A percentile compares a stretch with the other conserved stretches of the same genome.
These are phyloP conservation scores for Kazachstania martiniae DNA, from an alignment of 805 yeast species.

Conservation along the genomic window DNA sequence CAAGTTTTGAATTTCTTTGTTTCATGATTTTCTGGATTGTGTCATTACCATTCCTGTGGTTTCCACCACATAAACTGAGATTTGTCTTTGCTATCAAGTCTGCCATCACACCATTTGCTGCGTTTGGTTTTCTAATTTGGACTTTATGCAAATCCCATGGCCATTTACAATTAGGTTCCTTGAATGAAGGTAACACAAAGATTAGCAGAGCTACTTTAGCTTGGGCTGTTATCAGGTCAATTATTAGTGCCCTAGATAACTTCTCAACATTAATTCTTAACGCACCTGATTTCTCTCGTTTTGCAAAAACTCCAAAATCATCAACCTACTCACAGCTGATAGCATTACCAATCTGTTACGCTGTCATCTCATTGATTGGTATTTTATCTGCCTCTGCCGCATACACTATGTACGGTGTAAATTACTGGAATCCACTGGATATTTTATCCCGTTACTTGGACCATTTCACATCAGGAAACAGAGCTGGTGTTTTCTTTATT, in stretches of 20 bases:
- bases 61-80: slow-evolving; percentile 73
- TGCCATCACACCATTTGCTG: slow-evolving; percentile 69
- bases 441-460: slow-evolving; percentile 57
- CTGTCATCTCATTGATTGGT: slow-evolving; percentile 76
- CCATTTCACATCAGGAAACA: slow-evolving; percentile 39
- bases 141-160: slow-evolving; percentile 72
- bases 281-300: slow-evolving; percentile 84
- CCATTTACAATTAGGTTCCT: slow-evolving; percentile 25
- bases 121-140: slow-evolving; percentile 78
- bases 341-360: slow-evolving; percentile 68
- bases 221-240: slow-evolving; percentile 74
- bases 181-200: slow-evolving; percentile 8
- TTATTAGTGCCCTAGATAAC: slow-evolving; percentile 75
- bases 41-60: slow-evolving; percentile 71
- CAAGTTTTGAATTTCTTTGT: slow-evolving; percentile 60
- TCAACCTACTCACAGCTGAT: slow-evolving; percentile 48
- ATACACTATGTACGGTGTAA: slow-evolving; percentile 49
- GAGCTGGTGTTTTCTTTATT: slow-evolving; percentile 75
- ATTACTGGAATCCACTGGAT: slow-evolving; percentile 79
- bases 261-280: slow-evolving; percentile 83
- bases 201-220: slow-evolving; percentile 45
- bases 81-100: slow-evolving; percentile 80
- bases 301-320: slow-evolving; percentile 48
- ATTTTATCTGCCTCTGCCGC: slow-evolving; percentile 77
- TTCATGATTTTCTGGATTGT: slow-evolving; percentile 77